A percentile compares a stretch with the other conserved stretches of the same genome.
phyloP scores from a whole-genome alignment of 768 basidiomycete species.

The Lactarius vividus region DNA sequence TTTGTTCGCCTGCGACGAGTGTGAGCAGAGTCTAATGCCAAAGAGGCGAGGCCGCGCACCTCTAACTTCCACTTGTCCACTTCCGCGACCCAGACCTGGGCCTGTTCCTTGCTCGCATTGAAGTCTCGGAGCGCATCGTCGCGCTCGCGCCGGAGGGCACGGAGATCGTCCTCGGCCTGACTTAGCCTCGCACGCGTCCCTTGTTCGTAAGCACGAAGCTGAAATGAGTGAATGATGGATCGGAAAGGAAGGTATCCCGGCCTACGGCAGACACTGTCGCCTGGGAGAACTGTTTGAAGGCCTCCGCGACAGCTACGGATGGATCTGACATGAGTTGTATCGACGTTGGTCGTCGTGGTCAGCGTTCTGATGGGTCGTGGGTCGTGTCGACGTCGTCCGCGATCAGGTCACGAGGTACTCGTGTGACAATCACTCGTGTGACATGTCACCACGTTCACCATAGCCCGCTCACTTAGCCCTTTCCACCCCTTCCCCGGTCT shows the following conservation, averaged over 20 bases:
- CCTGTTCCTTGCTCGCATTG: constrained; percentile 15
- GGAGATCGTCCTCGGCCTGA: constrained; percentile 25
- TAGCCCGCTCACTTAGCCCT: too few species aligned
- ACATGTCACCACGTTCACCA: neutral
- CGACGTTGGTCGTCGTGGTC: neutral
- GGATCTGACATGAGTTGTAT: constrained; percentile 27
- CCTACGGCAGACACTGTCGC: constrained; percentile 43
- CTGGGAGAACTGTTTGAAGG: constrained; percentile 42
- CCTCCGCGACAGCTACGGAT: constrained; percentile 41
- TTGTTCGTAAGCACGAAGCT: constrained; percentile 26
- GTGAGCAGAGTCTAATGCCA: neutral
- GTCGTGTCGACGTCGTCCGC: neutral
- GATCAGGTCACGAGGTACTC: neutral
- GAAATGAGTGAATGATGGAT: constrained; percentile 5
- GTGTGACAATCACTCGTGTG: neutral
- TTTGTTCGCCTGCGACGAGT: constrained; percentile 14
- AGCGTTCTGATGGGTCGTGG: neutral
- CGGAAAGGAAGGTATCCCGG: neutral
- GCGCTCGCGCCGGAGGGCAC: constrained; percentile 21
- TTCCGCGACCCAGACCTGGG: constrained; percentile 16
- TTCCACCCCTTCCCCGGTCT: too few species aligned
- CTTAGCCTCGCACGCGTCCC: constrained; percentile 19
- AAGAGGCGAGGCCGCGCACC: constrained; percentile 1
- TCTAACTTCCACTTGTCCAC: constrained; percentile 27
- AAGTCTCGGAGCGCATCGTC: constrained; percentile 25